Evolutionary conservation across 305 asterid genomes (phyloP).

Genomic region (Ilex paraguariensis): DNA sequence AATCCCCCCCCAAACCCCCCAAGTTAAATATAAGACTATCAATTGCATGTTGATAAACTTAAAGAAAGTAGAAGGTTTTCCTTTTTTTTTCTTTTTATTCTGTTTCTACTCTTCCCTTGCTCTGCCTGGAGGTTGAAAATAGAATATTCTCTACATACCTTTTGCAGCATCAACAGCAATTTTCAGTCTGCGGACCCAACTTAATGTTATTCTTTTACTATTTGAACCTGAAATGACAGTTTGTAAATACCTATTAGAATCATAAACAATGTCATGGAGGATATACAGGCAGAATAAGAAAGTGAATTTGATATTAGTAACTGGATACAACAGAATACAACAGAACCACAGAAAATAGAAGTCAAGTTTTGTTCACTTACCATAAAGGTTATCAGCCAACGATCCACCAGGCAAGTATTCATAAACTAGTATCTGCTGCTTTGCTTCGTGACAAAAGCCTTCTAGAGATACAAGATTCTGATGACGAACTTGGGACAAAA

Average conservation of each 20-base stretch:
- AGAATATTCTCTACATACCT: conserved; percentile 38
- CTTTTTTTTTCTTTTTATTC: neutral
- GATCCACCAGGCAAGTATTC: conserved; percentile 87
- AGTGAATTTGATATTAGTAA: neutral
- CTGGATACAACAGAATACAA: neutral
- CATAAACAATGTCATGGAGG: conserved; percentile 6
- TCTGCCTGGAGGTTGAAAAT: neutral
- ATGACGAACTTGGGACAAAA: conserved; percentile 73
- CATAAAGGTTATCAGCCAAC: conserved; percentile 80
- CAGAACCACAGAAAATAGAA: neutral
- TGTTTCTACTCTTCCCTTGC: no score
- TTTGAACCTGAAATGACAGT: conserved; percentile 49
- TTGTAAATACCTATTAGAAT: neutral
- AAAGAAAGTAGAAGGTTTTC: neutral
- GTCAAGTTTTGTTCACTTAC: conserved; percentile 22
- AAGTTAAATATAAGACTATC: no score
- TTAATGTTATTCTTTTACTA: conserved; percentile 59
- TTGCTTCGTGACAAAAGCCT: conserved; percentile 86
- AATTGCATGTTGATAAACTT: no score
- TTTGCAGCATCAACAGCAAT: conserved; percentile 93
- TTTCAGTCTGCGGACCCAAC: conserved; percentile 91
- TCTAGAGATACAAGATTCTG: conserved; percentile 73
- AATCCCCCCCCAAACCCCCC: no score
- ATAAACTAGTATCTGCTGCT: conserved; percentile 87
- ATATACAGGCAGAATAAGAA: neutral